A percentile compares a stretch with the other conserved stretches of the same genome.
Evolutionary conservation across 1,284 basidiomycete species (phyloP).

Genomic region (Ceratorhiza oryzae-sativae): DNA sequence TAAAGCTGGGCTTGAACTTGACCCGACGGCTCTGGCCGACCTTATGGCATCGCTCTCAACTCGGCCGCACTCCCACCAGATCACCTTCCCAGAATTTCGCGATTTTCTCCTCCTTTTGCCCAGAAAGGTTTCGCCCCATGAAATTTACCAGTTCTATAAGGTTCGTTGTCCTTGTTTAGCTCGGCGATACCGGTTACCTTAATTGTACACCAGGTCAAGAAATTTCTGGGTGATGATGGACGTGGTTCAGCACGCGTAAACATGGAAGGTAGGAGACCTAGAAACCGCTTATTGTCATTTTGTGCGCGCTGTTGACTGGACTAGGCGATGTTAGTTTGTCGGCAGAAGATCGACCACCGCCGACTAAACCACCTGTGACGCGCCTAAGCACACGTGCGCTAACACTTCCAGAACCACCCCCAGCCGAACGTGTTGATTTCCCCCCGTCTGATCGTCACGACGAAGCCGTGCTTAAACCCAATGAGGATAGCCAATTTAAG

Average conservation of each 20-base stretch:
- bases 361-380: conserved; percentile 14
- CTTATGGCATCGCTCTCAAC: conserved; percentile 81
- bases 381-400: conserved; percentile 39
- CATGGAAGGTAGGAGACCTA: conserved; percentile 73
- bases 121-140: conserved; percentile 76
- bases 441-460: conserved; percentile 47
- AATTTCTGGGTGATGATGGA: conserved; percentile 76
- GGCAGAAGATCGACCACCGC: conserved; percentile 68
- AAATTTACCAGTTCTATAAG: conserved; percentile 89
- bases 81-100: conserved; percentile 86
- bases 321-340: conserved; percentile 77
- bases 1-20: conserved; percentile 77
- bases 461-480: conserved; percentile 53
- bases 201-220: conserved; percentile 51
- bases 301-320: conserved; percentile 41
- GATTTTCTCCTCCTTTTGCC: conserved; percentile 90
- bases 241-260: conserved; percentile 79
- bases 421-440: conserved; percentile 46
- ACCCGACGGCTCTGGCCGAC: conserved; percentile 70
- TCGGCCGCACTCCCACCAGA: conserved; percentile 68
- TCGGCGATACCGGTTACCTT: conserved; percentile 7
- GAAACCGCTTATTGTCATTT: conserved; percentile 48
- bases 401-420: conserved; percentile 41
- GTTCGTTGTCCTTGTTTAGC: conserved; percentile 51
- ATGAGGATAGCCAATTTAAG: conserved; percentile 54